phyloP scores from a whole-genome alignment of 2,329 filamentous ascomycete species.

The Aureobasidium musti region DNA sequence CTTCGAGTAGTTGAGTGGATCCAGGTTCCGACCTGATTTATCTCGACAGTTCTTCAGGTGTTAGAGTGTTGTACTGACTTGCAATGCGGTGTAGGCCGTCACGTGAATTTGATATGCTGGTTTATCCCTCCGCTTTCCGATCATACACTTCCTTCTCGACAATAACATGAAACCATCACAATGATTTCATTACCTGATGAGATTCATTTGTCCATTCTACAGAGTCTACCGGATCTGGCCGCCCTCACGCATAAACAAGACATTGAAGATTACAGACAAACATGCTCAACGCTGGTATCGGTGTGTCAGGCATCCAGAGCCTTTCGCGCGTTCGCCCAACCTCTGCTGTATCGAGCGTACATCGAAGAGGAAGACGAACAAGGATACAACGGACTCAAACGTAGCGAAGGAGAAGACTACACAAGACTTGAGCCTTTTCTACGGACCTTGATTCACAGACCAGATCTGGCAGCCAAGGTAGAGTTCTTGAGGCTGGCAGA shows the following conservation, averaged over 20 bases:
- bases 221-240: background rate
- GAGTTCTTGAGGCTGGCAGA: constrained; percentile 5
- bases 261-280: background rate
- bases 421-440: background rate
- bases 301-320: background rate
- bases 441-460: background rate
- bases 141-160: background rate
- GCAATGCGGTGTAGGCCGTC: background rate
- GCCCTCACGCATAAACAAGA: background rate
- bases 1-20: background rate
- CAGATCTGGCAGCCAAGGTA: constrained; percentile 1
- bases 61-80: background rate
- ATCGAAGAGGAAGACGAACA: background rate
- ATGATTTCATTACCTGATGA: constrained; percentile 1
- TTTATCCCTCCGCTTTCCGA: background rate
- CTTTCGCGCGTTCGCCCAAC: background rate
- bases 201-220: background rate
- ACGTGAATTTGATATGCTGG: background rate
- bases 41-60: background rate
- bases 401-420: background rate
- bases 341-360: background rate
- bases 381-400: background rate
- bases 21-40: background rate
- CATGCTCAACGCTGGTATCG: background rate
- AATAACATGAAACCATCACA: background rate